Conservation (phyloP, 2,329 filamentous ascomycete genomes). For the Aspergillus fumigatus region DNA sequence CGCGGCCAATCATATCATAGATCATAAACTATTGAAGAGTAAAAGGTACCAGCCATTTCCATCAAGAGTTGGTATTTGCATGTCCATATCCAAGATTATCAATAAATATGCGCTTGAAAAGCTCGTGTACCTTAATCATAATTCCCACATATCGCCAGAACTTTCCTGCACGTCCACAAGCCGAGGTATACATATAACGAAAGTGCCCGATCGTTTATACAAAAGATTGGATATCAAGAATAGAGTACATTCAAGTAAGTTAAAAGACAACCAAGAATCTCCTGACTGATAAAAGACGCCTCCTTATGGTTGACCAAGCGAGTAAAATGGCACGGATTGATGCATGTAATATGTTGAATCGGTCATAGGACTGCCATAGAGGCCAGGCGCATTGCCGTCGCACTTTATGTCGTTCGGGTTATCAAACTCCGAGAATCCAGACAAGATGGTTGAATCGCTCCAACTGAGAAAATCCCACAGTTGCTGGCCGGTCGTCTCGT, state of each 20-base stretch:
- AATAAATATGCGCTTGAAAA: background rate
- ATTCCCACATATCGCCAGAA: background rate
- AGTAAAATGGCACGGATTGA: constrained; percentile 22
- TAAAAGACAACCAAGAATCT: background rate
- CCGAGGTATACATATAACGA: background rate
- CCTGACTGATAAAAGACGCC: background rate
- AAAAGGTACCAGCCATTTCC: too few relatives aligned
- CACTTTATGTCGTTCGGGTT: constrained; percentile 22
- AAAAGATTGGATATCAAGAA: background rate
- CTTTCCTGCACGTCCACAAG: background rate
- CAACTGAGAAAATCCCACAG: constrained; percentile 38
- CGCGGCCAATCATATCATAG: background rate
- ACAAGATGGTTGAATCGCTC: constrained; percentile 33
- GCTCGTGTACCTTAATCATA: background rate
- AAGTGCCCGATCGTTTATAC: background rate
- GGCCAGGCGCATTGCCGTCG: constrained; percentile 13
- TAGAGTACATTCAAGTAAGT: background rate
- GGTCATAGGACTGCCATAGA: constrained; percentile 18
- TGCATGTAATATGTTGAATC: constrained; percentile 25
- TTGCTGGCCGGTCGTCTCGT: constrained; percentile 28
- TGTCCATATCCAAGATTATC: background rate
- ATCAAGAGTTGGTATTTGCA: background rate
- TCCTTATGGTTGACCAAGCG: background rate
- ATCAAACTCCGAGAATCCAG: constrained; percentile 24
- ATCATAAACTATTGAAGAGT: background rate